phyloP scores from a whole-genome alignment of 2,329 filamentous ascomycete genomes.

The Penicillium sp. region DNA sequence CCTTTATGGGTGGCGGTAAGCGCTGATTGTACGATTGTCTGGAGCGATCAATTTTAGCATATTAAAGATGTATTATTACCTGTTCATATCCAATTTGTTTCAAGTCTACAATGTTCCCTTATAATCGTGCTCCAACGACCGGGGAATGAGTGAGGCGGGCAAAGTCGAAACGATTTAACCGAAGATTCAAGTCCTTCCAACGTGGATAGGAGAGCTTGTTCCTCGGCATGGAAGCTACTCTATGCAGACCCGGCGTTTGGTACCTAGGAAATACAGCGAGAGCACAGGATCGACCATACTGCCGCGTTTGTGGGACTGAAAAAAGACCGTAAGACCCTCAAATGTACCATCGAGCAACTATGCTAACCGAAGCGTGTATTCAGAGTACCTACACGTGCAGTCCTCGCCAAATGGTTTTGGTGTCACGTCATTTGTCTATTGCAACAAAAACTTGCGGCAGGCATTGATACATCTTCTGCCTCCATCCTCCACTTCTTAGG shows the following conservation, averaged over 20 bases:
- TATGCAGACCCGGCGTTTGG: too few species aligned
- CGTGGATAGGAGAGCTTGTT: background rate
- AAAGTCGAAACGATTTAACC: background rate
- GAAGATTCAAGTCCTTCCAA: background rate
- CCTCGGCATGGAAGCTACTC: background rate
- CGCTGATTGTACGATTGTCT: constrained; percentile 18
- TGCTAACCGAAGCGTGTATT: background rate
- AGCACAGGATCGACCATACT: too few species aligned
- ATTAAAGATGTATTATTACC: constrained; percentile 34
- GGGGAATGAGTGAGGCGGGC: background rate
- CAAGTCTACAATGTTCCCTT: background rate
- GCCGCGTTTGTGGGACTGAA: too few species aligned
- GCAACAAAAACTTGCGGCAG: background rate
- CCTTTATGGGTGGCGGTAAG: constrained; percentile 38
- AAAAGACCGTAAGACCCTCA: background rate
- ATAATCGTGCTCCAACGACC: background rate
- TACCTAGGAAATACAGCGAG: too few species aligned
- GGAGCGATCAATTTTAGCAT: constrained; percentile 15
- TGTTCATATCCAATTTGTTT: constrained; percentile 23
- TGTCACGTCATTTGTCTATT: background rate
- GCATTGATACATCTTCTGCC: background rate
- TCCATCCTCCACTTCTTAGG: background rate
- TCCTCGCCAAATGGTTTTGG: background rate
- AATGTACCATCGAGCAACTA: background rate
- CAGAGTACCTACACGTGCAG: background rate